Percentiles rank a stretch among this genome's conserved stretches.
Evolutionary conservation across 345 rosid species (phyloP).

Genomic region (Eucalyptus regnans): DNA sequence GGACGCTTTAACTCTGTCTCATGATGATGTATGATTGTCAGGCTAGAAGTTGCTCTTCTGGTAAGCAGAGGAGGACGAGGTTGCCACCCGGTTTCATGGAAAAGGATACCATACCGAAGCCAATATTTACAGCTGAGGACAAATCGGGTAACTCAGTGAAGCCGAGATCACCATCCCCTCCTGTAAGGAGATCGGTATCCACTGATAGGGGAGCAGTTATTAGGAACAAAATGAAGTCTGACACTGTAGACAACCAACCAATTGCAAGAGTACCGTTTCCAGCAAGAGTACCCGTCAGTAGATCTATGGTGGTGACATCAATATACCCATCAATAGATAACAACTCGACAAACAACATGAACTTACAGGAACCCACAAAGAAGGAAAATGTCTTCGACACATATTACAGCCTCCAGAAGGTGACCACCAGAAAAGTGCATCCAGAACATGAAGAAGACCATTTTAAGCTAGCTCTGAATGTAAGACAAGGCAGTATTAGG

Average conservation of each 20-base stretch:
- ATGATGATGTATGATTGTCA: constrained; percentile 14
- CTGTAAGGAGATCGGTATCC: constrained; percentile 65
- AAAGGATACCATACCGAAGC: constrained; percentile 44
- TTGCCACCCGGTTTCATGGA: constrained; percentile 55
- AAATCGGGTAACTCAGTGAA: constrained; percentile 17
- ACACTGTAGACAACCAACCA: constrained; percentile 38
- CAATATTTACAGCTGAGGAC: constrained; percentile 36
- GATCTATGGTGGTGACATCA: constrained; percentile 34
- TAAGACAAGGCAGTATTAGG: constrained; percentile 70
- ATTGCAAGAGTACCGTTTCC: constrained; percentile 66
- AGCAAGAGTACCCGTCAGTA: constrained; percentile 63
- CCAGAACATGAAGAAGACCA: constrained; percentile 76
- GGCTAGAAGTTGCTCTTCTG: constrained; percentile 79
- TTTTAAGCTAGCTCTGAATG: constrained; percentile 57
- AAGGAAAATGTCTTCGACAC: constrained; percentile 36
- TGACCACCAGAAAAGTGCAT: constrained; percentile 33
- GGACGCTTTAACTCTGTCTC: background rate
- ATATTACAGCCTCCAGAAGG: constrained; percentile 40
- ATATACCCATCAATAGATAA: constrained; percentile 27
- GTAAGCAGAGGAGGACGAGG: constrained; percentile 73
- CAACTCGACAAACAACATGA: constrained; percentile 8
- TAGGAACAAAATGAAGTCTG: constrained; percentile 47
- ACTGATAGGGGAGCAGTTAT: constrained; percentile 65
- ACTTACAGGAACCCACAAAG: constrained; percentile 16
- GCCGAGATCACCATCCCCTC: constrained; percentile 72